Evolutionary conservation across 2,329 filamentous ascomycete genomes (phyloP).

Genomic region (Ceratocystis diversiconidia): DNA sequence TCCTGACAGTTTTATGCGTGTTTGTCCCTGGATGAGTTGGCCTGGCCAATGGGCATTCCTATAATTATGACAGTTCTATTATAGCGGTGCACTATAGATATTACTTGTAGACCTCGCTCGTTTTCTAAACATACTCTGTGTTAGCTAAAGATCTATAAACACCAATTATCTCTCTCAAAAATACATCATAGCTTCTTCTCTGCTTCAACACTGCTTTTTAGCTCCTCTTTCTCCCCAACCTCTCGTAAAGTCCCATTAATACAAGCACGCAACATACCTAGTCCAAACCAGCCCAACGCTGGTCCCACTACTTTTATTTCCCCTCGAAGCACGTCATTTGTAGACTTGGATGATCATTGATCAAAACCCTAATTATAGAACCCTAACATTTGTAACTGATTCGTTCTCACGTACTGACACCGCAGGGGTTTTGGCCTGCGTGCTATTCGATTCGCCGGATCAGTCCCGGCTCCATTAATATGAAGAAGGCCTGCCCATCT

Average conservation of each 20-base stretch:
- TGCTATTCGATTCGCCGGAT: not conserved
- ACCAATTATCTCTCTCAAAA: not conserved
- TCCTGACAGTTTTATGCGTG: not conserved
- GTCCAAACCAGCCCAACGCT: not conserved
- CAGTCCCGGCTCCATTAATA: not conserved
- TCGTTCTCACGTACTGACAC: not conserved
- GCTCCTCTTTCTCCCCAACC: not conserved
- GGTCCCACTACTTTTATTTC: not conserved
- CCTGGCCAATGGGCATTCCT: not conserved
- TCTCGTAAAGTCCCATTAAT: not conserved
- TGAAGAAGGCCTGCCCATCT: not conserved
- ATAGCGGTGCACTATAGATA: not conserved
- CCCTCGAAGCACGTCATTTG: slow-evolving; percentile 6
- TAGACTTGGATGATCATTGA: not conserved
- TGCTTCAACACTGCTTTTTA: not conserved
- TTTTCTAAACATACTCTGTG: not conserved
- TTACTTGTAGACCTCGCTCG: not conserved
- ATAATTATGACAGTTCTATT: not conserved
- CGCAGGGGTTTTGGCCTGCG: not conserved
- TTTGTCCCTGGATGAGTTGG: not conserved
- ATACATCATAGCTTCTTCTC: not conserved
- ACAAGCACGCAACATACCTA: not conserved
- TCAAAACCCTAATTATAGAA: not conserved
- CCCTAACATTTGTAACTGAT: too few species aligned
- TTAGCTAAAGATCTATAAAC: not conserved